Conservation (phyloP, 1,284 basidiomycete genomes). For the Taiwanofungus camphoratus region DNA sequence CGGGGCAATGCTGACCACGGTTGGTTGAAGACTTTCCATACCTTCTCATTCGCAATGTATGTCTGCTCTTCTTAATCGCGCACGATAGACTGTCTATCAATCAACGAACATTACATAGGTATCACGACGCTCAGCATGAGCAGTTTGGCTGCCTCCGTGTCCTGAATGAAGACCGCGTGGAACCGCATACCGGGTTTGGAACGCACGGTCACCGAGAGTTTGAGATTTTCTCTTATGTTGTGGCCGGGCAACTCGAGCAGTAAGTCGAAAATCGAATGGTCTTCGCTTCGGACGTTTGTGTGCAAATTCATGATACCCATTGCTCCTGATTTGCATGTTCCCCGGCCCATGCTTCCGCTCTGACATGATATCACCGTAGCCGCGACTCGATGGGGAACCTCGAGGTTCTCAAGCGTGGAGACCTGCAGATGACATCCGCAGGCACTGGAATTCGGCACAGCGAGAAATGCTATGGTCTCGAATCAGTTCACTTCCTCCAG, state of each 20-base stretch:
- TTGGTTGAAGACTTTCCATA: slow-evolving; percentile 91
- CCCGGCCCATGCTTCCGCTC: too few relatives aligned
- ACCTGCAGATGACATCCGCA: slow-evolving; percentile 86
- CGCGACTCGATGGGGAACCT: slow-evolving; percentile 87
- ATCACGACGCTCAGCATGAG: slow-evolving; percentile 54
- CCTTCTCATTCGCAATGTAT: slow-evolving; percentile 76
- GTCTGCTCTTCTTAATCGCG: slow-evolving; percentile 20
- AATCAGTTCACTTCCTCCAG: slow-evolving; percentile 78
- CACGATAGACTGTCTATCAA: background rate
- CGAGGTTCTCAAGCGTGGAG: slow-evolving; percentile 83
- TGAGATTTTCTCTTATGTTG: slow-evolving; percentile 89
- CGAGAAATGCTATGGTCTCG: slow-evolving; percentile 56
- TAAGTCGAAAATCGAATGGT: too few relatives aligned
- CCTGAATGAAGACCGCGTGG: slow-evolving; percentile 90
- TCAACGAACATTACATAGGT: slow-evolving; percentile 33
- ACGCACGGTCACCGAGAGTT: slow-evolving; percentile 82
- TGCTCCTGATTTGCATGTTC: too few relatives aligned
- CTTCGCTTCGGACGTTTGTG: too few relatives aligned
- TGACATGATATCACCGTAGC: slow-evolving; percentile 33
- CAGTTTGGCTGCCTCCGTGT: slow-evolving; percentile 63
- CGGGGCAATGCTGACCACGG: slow-evolving; percentile 80
- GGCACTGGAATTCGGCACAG: slow-evolving; percentile 87
- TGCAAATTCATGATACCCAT: too few relatives aligned
- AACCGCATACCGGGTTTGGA: slow-evolving; percentile 75
- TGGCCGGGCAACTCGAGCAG: slow-evolving; percentile 78